A percentile compares a stretch with the other conserved stretches of the same genome.
These are phyloP conservation scores for Mortierella sp. DNA, from an alignment of 371 early-diverging fungal species.

Conservation along the genomic window DNA sequence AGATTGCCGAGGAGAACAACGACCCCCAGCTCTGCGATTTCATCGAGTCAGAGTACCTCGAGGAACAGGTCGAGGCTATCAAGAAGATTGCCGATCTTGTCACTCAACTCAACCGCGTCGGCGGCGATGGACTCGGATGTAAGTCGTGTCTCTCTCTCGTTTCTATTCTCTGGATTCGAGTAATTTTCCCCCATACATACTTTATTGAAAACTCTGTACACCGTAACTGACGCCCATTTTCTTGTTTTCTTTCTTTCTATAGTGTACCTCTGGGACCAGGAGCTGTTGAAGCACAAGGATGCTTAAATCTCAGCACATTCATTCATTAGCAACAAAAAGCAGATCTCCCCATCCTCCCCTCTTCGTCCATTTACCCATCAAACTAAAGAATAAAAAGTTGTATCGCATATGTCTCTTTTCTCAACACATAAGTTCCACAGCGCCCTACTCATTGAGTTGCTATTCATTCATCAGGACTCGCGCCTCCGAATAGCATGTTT, in stretches of 20 bases:
- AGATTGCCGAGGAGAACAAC: slow-evolving; percentile 63
- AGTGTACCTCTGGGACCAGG: slow-evolving; percentile 77
- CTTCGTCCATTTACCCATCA: not conserved
- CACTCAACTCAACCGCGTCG: slow-evolving; percentile 77
- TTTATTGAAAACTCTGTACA: not conserved
- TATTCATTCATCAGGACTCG: not conserved
- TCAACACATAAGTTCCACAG: not conserved
- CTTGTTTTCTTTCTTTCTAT: slow-evolving; percentile 43
- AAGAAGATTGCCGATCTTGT: slow-evolving; percentile 76
- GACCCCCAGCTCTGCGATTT: slow-evolving; percentile 73
- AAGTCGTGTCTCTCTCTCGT: slow-evolving; percentile 50
- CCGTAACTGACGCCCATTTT: not conserved
- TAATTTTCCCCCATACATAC: not conserved
- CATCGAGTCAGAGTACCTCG: slow-evolving; percentile 71
- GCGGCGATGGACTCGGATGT: slow-evolving; percentile 65
- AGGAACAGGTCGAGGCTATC: slow-evolving; percentile 80
- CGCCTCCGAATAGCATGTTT: not conserved
- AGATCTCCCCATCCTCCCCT: not conserved
- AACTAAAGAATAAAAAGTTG: not conserved
- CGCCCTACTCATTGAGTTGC: too few species aligned
- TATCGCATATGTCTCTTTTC: not conserved
- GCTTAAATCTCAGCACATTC: not conserved
- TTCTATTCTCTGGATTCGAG: not conserved
- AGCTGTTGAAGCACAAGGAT: slow-evolving; percentile 60
- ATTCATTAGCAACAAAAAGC: not conserved